Base-by-base conservation (phyloP, 2,329 filamentous ascomycete genomes). In the Bipolaris zeicola region DNA sequence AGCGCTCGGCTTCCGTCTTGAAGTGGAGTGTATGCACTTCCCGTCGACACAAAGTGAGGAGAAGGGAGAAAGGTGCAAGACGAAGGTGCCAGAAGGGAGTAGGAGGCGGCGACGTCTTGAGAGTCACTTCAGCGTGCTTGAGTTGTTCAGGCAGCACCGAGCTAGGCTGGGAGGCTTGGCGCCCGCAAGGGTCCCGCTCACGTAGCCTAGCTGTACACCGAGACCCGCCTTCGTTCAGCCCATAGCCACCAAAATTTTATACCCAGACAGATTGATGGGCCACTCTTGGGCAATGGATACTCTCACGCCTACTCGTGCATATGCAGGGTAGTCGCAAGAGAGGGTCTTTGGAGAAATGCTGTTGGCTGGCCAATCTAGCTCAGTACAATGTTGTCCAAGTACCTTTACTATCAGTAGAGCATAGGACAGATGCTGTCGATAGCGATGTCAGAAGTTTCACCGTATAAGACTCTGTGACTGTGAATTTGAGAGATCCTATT, bases 141-240 rank as follows among this genome's bases (percentile, higher is more conserved):
- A 50, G 50, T 44, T 45, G 60, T 69, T 72, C 68, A 73, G 70
- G 70, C 70, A 68, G 56, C 66, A 71, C 58, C 66, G 63, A 64
- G 58, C 60, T 63, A 52, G 49, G 34, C 28, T 16, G 34, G 26
- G 14, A 41, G 57, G 53, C 64, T 67, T 68, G 65, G 64, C 64
- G 36, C 55, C 46, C 46, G 18, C 39, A 60, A 56, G 46, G 55
- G 44, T 63, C 47, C 41, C 57, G 36, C 26, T 49, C 49, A 52
- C 53, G 44, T 20, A 44, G 60, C 55, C 57, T 54, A 52, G 54
- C 57, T 42, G n/a, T 18, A 44, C 14, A 10, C 24, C 14, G 8
- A 33, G n/a, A 57, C 60, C 57, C 61, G 55, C 50, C 47, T 55
- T 55, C 50, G 54, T 52, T 49, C 50, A 55, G 18, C 14, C 7